A percentile compares a stretch with the other conserved stretches of the same genome.
Evolutionary conservation across 345 rosid genomes (phyloP).

Genomic region (Rhodomyrtus tomentosa): DNA sequence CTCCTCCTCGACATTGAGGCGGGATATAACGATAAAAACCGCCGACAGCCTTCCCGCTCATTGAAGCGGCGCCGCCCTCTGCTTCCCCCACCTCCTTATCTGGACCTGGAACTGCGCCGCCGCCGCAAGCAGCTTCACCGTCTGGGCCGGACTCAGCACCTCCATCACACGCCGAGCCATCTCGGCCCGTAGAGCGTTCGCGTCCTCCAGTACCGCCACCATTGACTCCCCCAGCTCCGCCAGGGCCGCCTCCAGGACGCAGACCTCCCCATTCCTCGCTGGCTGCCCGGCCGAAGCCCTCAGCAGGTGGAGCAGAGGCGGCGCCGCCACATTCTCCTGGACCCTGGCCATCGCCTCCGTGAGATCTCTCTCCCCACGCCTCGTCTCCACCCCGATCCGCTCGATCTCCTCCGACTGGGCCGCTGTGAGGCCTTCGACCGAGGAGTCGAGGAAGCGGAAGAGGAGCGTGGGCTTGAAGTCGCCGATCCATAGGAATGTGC

Average conservation of each 20-base stretch:
- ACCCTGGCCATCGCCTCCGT: slow-evolving; percentile 19
- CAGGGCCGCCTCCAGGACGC: slow-evolving; percentile 9
- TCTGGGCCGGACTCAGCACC: slow-evolving; percentile 17
- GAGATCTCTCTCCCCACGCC: slow-evolving; percentile 19
- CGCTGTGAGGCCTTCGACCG: slow-evolving; percentile 4
- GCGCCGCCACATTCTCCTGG: slow-evolving; percentile 30
- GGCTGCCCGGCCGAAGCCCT: slow-evolving; percentile 1
- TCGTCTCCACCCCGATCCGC: slow-evolving; percentile 7
- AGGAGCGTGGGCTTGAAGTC: slow-evolving; percentile 25
- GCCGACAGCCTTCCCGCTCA: not conserved
- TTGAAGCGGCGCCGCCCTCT: not conserved
- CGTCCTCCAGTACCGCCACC: slow-evolving; percentile 12
- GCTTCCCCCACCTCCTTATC: slow-evolving; percentile 8
- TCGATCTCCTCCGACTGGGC: slow-evolving; percentile 13
- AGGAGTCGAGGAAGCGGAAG: slow-evolving; percentile 9
- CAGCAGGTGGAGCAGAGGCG: slow-evolving; percentile 2
- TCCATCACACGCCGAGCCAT: slow-evolving; percentile 9
- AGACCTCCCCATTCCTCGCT: slow-evolving; percentile 1
- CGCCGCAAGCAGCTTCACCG: slow-evolving; percentile 15
- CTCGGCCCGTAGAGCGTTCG: slow-evolving; percentile 9
- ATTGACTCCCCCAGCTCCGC: slow-evolving; percentile 3
- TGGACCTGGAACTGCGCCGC: slow-evolving; percentile 14
- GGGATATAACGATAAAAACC: not conserved
- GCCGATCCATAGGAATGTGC: slow-evolving; percentile 21
- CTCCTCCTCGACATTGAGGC: not conserved